Base-by-base conservation (phyloP, 75 land plant species). In the Selaginella tamariscina region DNA sequence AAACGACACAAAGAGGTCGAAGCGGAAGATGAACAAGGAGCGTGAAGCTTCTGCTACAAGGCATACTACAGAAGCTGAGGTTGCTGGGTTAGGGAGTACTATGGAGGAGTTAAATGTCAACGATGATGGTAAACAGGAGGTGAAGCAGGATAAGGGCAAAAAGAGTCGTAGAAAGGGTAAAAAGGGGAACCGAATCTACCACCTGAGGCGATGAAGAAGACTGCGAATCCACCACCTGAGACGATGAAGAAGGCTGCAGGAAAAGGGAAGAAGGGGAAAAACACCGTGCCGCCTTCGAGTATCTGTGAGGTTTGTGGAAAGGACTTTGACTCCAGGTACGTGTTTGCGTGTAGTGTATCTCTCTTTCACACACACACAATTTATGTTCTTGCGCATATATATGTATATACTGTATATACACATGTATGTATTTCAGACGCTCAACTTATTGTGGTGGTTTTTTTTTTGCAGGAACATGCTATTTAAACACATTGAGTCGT, bases 291-390 rank as follows among this genome's bases (percentile, higher is more conserved):
- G 26, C 30, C 77, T 29, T 24, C 70, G 23, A 67, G 77, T 73
- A 56, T 68, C 27, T 90, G 96, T 69, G 86, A 80, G 1, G 73
- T 75, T 27, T 90, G 96, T 70, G 96, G 96, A 2, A 78, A 81
- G 72, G 81, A 76, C 55, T 90, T 90, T 71, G 88, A 90, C 18
- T 81, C 96, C 68, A 87, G 83, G 96, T 90, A 65, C 21, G 69
- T 68, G 0, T 65, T 68, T 68, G 18, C 8, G 5, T 56, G 23
- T 44, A 21, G 32, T 13, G 11, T 22, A 56, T 24, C 64, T 56
- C 2, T 26, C 18, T 5, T 29, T 55, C 65, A 23, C 23, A 24
- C 62, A 68, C n/a, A 68, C 29, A 11, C n/a, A 71, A 28, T n/a
- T 29, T 22, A 0, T 23, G 23, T 18, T 31, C 24, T 24, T 0